Conservation (phyloP, 345 rosid species). For the Gossypium ekmanianum region DNA sequence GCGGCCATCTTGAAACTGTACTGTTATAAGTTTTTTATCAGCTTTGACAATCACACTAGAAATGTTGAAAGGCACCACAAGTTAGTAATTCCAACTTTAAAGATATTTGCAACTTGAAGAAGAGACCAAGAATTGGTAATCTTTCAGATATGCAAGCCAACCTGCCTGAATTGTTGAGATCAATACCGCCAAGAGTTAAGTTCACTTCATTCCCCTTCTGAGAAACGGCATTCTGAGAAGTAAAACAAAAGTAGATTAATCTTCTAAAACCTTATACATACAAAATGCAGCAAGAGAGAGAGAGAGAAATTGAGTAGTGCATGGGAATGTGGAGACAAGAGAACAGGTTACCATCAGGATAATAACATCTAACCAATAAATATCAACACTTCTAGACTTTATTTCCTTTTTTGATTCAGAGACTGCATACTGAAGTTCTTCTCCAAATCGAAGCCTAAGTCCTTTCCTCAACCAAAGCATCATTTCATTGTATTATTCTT, state of each 20-base stretch:
- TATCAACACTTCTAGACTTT: conserved; percentile 1
- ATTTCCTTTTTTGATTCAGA: background rate
- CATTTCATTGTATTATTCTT: background rate
- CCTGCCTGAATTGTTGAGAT: conserved; percentile 99
- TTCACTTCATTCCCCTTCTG: conserved; percentile 69
- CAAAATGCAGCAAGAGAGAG: conserved; percentile 6
- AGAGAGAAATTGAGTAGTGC: background rate
- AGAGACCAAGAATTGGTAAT: conserved; percentile 14
- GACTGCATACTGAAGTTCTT: background rate
- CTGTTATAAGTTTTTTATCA: conserved; percentile 92
- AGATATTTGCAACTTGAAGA: conserved; percentile 8
- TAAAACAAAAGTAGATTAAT: conserved; percentile 13
- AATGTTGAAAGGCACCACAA: conserved; percentile 21
- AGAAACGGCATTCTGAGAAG: conserved; percentile 50
- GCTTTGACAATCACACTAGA: conserved; percentile 91
- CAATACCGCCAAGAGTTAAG: conserved; percentile 82
- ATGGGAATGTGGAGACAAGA: conserved; percentile 2
- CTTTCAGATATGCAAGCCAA: conserved; percentile 53
- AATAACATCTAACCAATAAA: background rate
- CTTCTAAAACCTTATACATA: background rate
- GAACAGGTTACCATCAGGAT: background rate
- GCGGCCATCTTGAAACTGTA: conserved; percentile 91
- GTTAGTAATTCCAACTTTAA: conserved; percentile 31
- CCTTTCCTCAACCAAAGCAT: background rate
- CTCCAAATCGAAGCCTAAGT: background rate